phyloP scores from a whole-genome alignment of 2,329 filamentous ascomycete species.

The Nemania bipapillata region DNA sequence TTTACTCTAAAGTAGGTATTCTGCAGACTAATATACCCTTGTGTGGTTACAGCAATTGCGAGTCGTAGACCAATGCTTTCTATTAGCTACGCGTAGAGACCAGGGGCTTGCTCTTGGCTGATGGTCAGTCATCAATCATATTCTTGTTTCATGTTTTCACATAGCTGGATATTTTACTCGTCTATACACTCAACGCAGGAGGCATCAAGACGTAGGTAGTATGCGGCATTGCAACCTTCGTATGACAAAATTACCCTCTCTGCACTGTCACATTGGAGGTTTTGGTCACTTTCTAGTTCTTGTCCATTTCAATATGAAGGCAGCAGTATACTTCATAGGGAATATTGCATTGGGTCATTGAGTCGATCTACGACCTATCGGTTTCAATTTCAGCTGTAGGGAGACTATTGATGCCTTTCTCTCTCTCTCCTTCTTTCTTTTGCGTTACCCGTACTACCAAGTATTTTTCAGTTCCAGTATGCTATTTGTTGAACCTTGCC shows the following conservation, averaged over 20 bases:
- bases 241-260: neutral
- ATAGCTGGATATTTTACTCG: constrained; percentile 4
- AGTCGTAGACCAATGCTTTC: constrained; percentile 13
- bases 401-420: neutral
- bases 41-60: constrained; percentile 11
- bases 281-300: constrained; percentile 1
- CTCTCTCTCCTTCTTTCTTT: neutral
- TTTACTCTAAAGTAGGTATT: no score
- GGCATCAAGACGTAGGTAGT: no score
- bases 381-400: no score
- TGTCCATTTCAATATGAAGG: neutral
- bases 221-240: neutral
- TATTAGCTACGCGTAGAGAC: neutral
- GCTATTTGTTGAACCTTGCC: constrained; percentile 34
- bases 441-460: neutral
- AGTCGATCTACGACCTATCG: neutral
- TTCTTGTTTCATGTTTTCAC: constrained; percentile 20
- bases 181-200: neutral
- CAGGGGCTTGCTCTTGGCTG: constrained; percentile 12
- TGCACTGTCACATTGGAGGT: neutral
- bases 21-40: no score
- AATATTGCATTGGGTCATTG: neutral
- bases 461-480: constrained; percentile 19
- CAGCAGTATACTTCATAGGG: neutral
- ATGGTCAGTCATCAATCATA: neutral